phyloP scores from a whole-genome alignment of 2,329 filamentous ascomycete genomes.

The Penicillium sp. region DNA sequence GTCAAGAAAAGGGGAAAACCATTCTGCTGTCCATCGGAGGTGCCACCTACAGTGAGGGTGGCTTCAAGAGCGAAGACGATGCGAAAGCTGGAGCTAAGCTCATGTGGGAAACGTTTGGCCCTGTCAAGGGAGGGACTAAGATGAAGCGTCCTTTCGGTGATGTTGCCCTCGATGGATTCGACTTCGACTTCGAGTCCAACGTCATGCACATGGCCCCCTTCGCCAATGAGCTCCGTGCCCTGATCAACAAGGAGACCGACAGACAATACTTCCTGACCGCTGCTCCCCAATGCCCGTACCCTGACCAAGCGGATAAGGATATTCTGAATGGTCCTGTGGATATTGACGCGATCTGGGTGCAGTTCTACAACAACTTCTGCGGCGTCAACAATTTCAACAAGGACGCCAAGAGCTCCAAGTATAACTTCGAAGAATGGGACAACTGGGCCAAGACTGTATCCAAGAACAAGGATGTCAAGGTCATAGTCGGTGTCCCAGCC shows the following conservation, averaged over 20 bases:
- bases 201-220: constrained; percentile 66
- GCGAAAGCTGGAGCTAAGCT: constrained; percentile 63
- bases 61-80: constrained; percentile 59
- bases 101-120: constrained; percentile 74
- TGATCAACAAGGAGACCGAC: constrained; percentile 57
- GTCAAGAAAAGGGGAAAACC: constrained; percentile 70
- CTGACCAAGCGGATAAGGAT: constrained; percentile 62
- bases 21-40: constrained; percentile 75
- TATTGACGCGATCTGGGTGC: constrained; percentile 66
- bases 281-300: constrained; percentile 70
- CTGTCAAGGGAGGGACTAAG: constrained; percentile 46
- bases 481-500: constrained; percentile 66
- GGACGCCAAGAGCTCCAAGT: constrained; percentile 56
- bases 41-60: constrained; percentile 70
- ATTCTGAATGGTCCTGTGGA: constrained; percentile 59
- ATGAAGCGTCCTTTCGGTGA: constrained; percentile 68
- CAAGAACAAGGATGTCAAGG: constrained; percentile 63
- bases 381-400: constrained; percentile 58
- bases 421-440: constrained; percentile 69
- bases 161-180: constrained; percentile 72
- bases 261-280: constrained; percentile 65
- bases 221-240: constrained; percentile 59
- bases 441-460: constrained; percentile 64
- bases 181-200: constrained; percentile 72
- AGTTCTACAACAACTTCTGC: constrained; percentile 74